Evolutionary conservation across 192 early-diverging fungal species (phyloP), one percentile per base, ranked within the genome.

Genomic region (Funneliformis mosseae): DNA sequence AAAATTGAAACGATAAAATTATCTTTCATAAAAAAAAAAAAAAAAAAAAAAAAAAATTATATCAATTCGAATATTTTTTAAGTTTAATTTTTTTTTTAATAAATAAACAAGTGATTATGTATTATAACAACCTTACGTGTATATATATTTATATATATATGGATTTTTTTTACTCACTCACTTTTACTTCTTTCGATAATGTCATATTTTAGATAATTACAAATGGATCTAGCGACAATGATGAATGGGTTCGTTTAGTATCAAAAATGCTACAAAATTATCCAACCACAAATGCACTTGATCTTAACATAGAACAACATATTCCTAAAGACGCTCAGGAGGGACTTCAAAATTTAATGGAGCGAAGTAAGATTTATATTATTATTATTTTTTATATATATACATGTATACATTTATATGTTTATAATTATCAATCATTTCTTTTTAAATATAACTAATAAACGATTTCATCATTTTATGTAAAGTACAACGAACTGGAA

Each of bases 171-270:
- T 74, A 74, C 14, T 74, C 14, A 28, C 46, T n/a, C 12, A 16
- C 10, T 28, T 50, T 14, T 46, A 14, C 16, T 74, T n/a, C 59
- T 27, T 50, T 55, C 23, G 23, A 33, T 60, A 8, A 46, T 33
- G 5, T 39, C 27, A 74, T 59, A 41, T 41, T 74, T n/a, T 42
- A 78, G 77, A 78, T 78, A 38, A 79, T 79, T 41, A 11, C 16
- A 60, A 25, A 16, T 9, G 68, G 68, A 21, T 23, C 6, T 18
- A 14, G 25, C 25, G 68, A 79, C 59, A n/a, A 43, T 23, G 78
- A 79, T 28, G 78, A 79, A n/a, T 79, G 78, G 78, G 66, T 79
- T 21, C 46, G 48, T 23, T 48, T 71, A n/a, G 55, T 71, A 59
- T 79, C 78, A 33, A 71, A 71, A 79, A 70, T 79, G 69, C 12